Percentiles rank a stretch among this genome's conserved stretches.
Evolutionary conservation across 768 basidiomycete species (phyloP).

Genomic region (Wakefieldia striispora): DNA sequence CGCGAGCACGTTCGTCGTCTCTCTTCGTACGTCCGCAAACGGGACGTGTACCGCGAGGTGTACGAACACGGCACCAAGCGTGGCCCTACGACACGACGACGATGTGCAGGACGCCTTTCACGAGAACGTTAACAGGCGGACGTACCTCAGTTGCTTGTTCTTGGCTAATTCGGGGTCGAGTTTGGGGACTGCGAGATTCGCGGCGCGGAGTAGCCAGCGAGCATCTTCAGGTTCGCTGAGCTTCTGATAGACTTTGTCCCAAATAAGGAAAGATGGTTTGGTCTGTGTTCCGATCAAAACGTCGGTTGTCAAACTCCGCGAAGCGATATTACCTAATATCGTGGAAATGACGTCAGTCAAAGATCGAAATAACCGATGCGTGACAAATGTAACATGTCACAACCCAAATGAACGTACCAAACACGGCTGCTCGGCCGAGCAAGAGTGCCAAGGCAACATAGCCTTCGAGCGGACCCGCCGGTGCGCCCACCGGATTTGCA

Average conservation of each 20-base stretch:
- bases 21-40: conserved; percentile 52
- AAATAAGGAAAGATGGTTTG: conserved; percentile 85
- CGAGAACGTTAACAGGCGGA: neutral
- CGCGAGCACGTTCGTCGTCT: conserved; percentile 43
- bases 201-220: conserved; percentile 71
- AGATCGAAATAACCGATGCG: neutral
- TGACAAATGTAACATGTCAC: neutral
- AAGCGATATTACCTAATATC: conserved; percentile 44
- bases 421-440: conserved; percentile 57
- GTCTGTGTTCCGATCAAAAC: conserved; percentile 45
- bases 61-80: conserved; percentile 65
- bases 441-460: conserved; percentile 73
- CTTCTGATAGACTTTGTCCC: conserved; percentile 86
- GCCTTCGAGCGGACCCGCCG: conserved; percentile 76
- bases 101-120: too few relatives aligned
- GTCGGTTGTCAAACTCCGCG: conserved; percentile 47
- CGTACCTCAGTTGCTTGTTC: conserved; percentile 54
- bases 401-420: conserved; percentile 42
- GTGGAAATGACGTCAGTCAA: neutral
- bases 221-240: conserved; percentile 60
- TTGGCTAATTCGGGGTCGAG: conserved; percentile 51
- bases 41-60: conserved; percentile 64
- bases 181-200: conserved; percentile 46
- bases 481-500: conserved; percentile 54
- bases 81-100: conserved; percentile 37